Evolutionary conservation across 768 basidiomycete genomes (phyloP).

Genomic region (Nidularia sp.): DNA sequence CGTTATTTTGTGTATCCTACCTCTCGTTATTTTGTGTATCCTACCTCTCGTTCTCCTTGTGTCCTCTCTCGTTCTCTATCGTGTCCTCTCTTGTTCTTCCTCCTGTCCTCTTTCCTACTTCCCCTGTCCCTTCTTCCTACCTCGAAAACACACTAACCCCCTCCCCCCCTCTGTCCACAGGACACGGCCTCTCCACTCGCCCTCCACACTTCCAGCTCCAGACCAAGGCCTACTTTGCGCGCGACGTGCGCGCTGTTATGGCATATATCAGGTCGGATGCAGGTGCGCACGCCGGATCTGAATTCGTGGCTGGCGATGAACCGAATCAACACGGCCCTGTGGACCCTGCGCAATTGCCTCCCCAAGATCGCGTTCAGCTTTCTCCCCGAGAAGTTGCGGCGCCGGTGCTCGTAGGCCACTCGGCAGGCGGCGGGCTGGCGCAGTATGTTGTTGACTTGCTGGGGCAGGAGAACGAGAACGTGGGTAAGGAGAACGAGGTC

Average conservation of each 20-base stretch:
- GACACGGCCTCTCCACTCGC: conserved; percentile 2
- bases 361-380: background rate
- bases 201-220: conserved; percentile 4
- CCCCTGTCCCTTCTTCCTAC: too few relatives aligned
- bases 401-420: conserved; percentile 7
- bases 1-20: too few relatives aligned
- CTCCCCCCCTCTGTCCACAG: background rate
- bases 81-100: too few relatives aligned
- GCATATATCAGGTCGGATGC: background rate
- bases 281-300: background rate
- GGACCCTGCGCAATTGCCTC: background rate
- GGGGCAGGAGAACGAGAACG: background rate
- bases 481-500: background rate
- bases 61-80: too few relatives aligned
- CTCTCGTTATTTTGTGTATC: too few relatives aligned
- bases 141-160: too few relatives aligned
- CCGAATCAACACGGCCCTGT: too few relatives aligned
- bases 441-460: conserved; percentile 4
- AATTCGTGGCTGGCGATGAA: too few relatives aligned
- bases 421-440: conserved; percentile 8
- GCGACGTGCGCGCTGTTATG: conserved; percentile 1
- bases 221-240: conserved; percentile 2
- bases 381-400: conserved; percentile 1
- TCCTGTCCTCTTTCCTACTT: too few relatives aligned
- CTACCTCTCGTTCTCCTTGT: too few relatives aligned